These are phyloP conservation scores for Citrus unshiu DNA, from an alignment of 345 rosid genomes.

Conservation along the genomic window DNA sequence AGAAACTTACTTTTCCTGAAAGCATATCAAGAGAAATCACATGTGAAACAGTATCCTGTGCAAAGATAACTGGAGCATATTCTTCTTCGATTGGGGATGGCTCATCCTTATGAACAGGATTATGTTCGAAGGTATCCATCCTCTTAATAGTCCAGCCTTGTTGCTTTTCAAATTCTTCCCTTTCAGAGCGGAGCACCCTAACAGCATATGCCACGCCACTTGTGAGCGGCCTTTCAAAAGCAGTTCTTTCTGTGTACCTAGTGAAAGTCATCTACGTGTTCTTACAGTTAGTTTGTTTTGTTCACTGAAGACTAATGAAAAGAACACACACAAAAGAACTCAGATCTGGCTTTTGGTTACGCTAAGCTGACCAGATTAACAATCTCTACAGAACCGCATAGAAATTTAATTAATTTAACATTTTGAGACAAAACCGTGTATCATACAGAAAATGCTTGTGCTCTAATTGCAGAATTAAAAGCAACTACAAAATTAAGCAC, in stretches of 20 bases:
- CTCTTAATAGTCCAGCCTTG: constrained; percentile 92
- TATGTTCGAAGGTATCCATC: constrained; percentile 69
- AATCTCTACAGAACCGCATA: background rate
- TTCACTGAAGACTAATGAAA: constrained; percentile 4
- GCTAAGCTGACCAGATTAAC: constrained; percentile 6
- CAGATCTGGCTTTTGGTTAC: constrained; percentile 19
- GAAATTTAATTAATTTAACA: background rate
- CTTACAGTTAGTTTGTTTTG: constrained; percentile 29
- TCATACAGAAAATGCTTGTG: background rate
- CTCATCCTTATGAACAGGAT: constrained; percentile 85
- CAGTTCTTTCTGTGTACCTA: constrained; percentile 88
- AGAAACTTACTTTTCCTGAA: constrained; percentile 75
- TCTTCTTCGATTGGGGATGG: constrained; percentile 84
- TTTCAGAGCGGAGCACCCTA: constrained; percentile 84
- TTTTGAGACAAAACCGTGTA: constrained; percentile 3
- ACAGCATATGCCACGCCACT: constrained; percentile 98
- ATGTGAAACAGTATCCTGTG: constrained; percentile 91
- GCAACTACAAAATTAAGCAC: background rate
- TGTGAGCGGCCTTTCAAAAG: constrained; percentile 97
- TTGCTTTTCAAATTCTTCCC: constrained; percentile 86
- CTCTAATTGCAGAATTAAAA: background rate
- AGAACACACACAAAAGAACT: background rate
- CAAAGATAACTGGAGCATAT: constrained; percentile 98
- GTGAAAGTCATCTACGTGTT: constrained; percentile 72
- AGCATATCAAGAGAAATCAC: constrained; percentile 90